Base-by-base conservation (phyloP, 371 early-diverging fungal genomes). In the Circinella minor region DNA sequence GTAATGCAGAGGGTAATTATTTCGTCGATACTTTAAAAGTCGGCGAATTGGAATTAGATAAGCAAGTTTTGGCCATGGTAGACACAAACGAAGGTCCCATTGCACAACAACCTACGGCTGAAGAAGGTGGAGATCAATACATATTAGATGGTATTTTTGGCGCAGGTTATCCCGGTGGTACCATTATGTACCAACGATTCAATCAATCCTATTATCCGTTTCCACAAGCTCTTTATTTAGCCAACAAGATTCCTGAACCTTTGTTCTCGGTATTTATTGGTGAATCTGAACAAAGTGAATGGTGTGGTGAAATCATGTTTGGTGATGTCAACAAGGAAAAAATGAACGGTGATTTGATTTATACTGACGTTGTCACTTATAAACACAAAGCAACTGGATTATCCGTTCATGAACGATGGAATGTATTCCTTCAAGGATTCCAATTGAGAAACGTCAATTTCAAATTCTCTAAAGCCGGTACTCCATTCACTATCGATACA, bases 231-330 rank as follows among this genome's bases (percentile, higher is more conserved):
- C 51, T 77, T 14, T 77, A 63, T 60, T 20, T 71, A 36, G 66
- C 60, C n/a, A 61, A 68, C 18, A 61, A 66, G 66, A 77, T 77
- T 37, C 70, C 71, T 10, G 68, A 72, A 14, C 68, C 74, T 0
- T 34, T 74, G 17, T 77, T 77, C 51, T 72, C 74, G 1, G 61
- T 77, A 1, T 72, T 60, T 59, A 66, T 77, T 47, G 74, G 69
- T 66, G 70, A 74, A 48, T 61, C 69, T 0, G 51, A 62, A 34
- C 15, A 59, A 1, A 38, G 72, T 17, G 68, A 69, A 55, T 79
- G 76, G 66, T 74, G 75, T 3, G 84, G 85, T 13, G 83, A 86
- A 67, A 74, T 84, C 37, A 71, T 77, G 15, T 81, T 87, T 74
- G 84, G 85, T n/a, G 83, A 71, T 13, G 67, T 80, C 36, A 76